Evolutionary conservation across 805 yeast genomes (phyloP), one percentile per base, ranked within the genome.

Genomic region (Cyberlindnera subsufficiens): DNA sequence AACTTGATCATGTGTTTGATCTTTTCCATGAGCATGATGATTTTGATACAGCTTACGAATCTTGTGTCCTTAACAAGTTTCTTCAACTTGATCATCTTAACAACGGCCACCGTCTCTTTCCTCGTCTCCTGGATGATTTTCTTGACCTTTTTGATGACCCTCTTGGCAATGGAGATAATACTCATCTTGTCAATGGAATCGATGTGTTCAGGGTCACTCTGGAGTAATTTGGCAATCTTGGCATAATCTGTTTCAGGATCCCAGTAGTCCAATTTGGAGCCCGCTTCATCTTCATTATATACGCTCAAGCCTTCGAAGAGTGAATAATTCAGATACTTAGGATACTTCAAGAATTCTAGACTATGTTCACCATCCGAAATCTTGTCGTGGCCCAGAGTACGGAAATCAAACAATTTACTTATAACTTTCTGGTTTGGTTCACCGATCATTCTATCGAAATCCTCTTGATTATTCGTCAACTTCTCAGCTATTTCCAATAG

Each of bases 21-120:
- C 32, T 53, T 53, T 30, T 55, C 58, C 35, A 55, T 53, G 3
- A 47, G 34, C 10, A 34, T 30, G 52, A 55, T 52, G 4, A 53
- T 45, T 32, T 50, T 42, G 15, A 55, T 43, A 32, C 54, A 49
- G 2, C 42, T 18, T 15, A 45, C 38, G 6, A 51, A 42, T 32
- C 44, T 46, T 11, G 39, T 43, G 19, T 44, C 30, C 34, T 43
- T 48, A 14, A 54, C 22, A 13, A 43, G 30, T 22, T 50, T 53
- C 32, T 51, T 53, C 44, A 52, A 44, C 36, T 53, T 51, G 20
- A 53, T 45, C 9, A 55, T 30, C 33, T 54, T 52, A 35, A 54
- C 37, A 3, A 55, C 36, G 9, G 38, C 30, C 13, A 38, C 34
- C 14, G 46, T n/a, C 31, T 51, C 50, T 42, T 37, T 43, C 37